phyloP scores from a whole-genome alignment of 2,329 filamentous ascomycete species.

The Nigrograna mackinnonii region DNA sequence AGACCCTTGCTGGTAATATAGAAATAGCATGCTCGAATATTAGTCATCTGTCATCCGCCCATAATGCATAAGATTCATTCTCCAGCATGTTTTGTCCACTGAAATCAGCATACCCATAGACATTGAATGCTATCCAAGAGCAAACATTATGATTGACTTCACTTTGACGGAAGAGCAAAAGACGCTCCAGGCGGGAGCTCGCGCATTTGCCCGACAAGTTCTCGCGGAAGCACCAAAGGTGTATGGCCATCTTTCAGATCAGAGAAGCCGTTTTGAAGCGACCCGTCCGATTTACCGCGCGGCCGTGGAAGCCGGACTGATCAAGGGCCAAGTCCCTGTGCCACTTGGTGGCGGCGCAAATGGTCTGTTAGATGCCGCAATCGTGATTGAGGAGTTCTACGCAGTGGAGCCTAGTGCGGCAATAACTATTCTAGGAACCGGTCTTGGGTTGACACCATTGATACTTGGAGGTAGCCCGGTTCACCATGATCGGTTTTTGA shows the following conservation, averaged over 20 bases:
- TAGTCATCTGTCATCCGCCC: too few species aligned
- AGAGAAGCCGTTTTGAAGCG: slow-evolving; percentile 50
- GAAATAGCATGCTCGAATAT: too few species aligned
- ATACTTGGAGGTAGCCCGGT: slow-evolving; percentile 49
- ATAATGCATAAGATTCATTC: too few species aligned
- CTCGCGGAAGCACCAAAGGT: slow-evolving; percentile 16
- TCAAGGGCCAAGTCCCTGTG: slow-evolving; percentile 53
- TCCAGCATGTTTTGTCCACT: too few species aligned
- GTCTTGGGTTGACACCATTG: slow-evolving; percentile 56
- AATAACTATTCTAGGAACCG: slow-evolving; percentile 57
- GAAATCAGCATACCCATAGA: too few species aligned
- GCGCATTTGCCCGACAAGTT: slow-evolving; percentile 14
- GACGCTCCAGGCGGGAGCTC: slow-evolving; percentile 13
- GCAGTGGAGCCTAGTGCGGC: slow-evolving; percentile 54
- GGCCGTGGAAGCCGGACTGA: slow-evolving; percentile 48
- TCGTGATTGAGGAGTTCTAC: slow-evolving; percentile 59
- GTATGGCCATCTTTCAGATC: slow-evolving; percentile 17
- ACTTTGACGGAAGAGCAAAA: slow-evolving; percentile 15
- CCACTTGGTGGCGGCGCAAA: slow-evolving; percentile 51
- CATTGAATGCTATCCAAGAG: too few species aligned
- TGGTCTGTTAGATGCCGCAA: slow-evolving; percentile 52
- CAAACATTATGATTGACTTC: slow-evolving; percentile 19
- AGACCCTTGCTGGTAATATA: too few species aligned
- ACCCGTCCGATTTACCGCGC: slow-evolving; percentile 51
- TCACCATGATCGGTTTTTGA: slow-evolving; percentile 49